Percentiles rank a stretch among this genome's conserved stretches.
Conservation (phyloP, 495 filamentous ascomycete species). For the Penicillium roqueforti region DNA sequence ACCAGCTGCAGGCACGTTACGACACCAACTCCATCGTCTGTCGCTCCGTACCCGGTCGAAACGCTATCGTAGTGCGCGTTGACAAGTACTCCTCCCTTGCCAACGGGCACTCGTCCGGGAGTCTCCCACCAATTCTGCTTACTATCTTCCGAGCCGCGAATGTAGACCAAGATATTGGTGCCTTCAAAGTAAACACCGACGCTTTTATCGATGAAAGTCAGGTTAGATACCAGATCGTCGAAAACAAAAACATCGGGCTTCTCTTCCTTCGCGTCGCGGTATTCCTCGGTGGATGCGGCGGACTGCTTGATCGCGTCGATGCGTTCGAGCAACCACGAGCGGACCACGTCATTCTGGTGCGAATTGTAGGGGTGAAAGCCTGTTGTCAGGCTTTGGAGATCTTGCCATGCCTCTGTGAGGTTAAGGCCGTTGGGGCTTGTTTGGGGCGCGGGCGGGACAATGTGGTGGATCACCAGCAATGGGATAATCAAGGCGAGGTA, state of each 20-base stretch:
- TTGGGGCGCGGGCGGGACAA: conserved; percentile 65
- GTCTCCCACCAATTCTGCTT: conserved; percentile 60
- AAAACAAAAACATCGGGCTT: conserved; percentile 59
- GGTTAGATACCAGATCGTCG: conserved; percentile 76
- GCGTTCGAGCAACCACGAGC: conserved; percentile 68
- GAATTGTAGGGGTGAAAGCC: conserved; percentile 88
- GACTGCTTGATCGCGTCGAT: conserved; percentile 62
- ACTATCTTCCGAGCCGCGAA: conserved; percentile 74
- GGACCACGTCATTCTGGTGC: conserved; percentile 72
- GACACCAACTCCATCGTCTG: conserved; percentile 89
- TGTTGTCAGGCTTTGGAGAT: conserved; percentile 69
- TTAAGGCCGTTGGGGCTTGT: conserved; percentile 61
- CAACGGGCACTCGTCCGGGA: conserved; percentile 42
- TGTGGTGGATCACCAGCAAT: conserved; percentile 68
- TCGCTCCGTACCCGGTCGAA: conserved; percentile 84
- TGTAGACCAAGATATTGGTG: conserved; percentile 88
- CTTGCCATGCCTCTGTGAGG: conserved; percentile 79
- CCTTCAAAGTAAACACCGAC: conserved; percentile 76
- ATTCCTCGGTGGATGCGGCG: conserved; percentile 36
- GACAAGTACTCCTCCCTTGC: conserved; percentile 76
- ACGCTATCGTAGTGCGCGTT: conserved; percentile 97
- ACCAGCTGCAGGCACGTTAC: conserved; percentile 84
- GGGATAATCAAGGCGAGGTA: conserved; percentile 68
- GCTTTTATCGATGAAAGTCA: conserved; percentile 49
- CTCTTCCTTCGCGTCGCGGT: conserved; percentile 19